These are phyloP conservation scores for Penicillium fimorum DNA, from an alignment of 495 filamentous ascomycete genomes.

Conservation along the genomic window DNA sequence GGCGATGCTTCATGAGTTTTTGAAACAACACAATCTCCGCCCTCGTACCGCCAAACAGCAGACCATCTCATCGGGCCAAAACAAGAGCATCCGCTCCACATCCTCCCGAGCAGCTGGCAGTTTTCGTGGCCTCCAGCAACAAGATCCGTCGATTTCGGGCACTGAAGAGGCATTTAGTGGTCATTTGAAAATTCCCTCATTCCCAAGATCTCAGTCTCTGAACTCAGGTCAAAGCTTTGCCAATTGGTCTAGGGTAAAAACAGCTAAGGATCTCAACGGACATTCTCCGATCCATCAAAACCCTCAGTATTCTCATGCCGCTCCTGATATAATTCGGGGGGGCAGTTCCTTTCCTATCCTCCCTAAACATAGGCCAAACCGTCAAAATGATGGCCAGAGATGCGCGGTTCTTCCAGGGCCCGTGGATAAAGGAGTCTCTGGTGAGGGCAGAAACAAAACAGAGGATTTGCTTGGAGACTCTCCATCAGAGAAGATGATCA, in stretches of 20 bases:
- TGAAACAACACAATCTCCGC: slow-evolving; percentile 64
- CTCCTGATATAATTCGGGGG: background rate
- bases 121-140: background rate
- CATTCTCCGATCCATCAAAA: background rate
- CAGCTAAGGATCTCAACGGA: slow-evolving; percentile 36
- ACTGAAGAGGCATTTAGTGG: slow-evolving; percentile 29
- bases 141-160: slow-evolving; percentile 4
- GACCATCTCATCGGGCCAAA: slow-evolving; percentile 3
- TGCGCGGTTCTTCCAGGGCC: no score
- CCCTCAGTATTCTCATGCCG: background rate
- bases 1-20: slow-evolving; percentile 63
- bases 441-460: background rate
- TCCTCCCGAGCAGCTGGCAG: background rate
- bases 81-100: background rate
- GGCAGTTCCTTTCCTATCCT: background rate
- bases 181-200: slow-evolving; percentile 36
- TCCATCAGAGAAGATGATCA: slow-evolving; percentile 39
- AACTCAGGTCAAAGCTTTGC: slow-evolving; percentile 43
- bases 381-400: background rate
- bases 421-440: background rate
- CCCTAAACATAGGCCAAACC: background rate
- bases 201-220: slow-evolving; percentile 20
- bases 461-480: background rate
- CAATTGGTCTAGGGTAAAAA: slow-evolving; percentile 69
- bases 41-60: slow-evolving; percentile 39